phyloP scores from a whole-genome alignment of 257 asterid species.

The Scutellaria minor region DNA sequence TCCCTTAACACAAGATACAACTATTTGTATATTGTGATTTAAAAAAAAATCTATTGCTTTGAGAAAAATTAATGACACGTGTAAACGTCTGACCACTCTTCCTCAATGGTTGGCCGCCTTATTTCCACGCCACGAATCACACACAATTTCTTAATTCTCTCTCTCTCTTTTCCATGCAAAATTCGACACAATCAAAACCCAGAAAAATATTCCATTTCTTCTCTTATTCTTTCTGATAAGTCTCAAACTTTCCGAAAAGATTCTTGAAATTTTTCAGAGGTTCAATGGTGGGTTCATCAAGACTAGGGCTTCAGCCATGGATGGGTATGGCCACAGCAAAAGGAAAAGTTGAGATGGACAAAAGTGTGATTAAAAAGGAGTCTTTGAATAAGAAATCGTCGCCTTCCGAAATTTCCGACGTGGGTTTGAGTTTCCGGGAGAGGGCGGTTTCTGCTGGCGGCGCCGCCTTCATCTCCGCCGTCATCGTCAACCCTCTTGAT shows the following conservation, averaged over 20 bases:
- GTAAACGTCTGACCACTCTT: conserved; percentile 12
- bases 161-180: conserved; percentile 24
- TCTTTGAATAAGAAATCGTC: conserved; percentile 21
- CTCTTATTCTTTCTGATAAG: neutral
- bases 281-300: conserved; percentile 54
- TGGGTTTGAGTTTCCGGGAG: conserved; percentile 59
- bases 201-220: neutral
- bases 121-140: conserved; percentile 54
- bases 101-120: conserved; percentile 47
- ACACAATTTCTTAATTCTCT: neutral
- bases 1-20: neutral
- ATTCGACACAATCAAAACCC: conserved; percentile 14
- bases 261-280: neutral
- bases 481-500: conserved; percentile 88
- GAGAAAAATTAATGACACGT: neutral
- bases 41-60: no score
- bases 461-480: conserved; percentile 76
- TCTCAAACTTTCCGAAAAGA: conserved; percentile 18
- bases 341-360: conserved; percentile 44
- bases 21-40: no score
- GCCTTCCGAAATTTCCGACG: conserved; percentile 43
- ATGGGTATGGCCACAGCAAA: conserved; percentile 45
- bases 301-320: conserved; percentile 66
- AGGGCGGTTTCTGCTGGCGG: conserved; percentile 86
- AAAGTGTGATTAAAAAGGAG: conserved; percentile 36